Evolutionary conservation across 805 yeast species (phyloP).

Genomic region (Candida incommunis): DNA sequence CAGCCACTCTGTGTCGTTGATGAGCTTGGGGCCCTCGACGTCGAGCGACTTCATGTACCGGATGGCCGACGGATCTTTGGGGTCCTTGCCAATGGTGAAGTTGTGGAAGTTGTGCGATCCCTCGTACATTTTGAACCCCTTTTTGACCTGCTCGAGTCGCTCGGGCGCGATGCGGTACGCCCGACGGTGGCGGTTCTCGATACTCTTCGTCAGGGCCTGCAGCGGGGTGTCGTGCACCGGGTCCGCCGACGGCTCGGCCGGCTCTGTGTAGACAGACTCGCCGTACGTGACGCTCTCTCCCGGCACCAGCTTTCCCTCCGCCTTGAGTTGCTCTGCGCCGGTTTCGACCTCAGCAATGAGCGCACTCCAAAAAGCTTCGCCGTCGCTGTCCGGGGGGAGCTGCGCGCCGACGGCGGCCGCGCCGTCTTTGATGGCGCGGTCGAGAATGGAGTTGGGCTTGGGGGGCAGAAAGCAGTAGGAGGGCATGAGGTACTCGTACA

Average conservation of each 20-base stretch:
- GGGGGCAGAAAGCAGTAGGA: slow-evolving; percentile 86
- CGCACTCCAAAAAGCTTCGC: slow-evolving; percentile 56
- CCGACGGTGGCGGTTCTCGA: slow-evolving; percentile 58
- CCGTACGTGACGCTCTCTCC: slow-evolving; percentile 1
- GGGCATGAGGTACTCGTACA: slow-evolving; percentile 89
- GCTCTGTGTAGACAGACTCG: slow-evolving; percentile 9
- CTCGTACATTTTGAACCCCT: slow-evolving; percentile 55
- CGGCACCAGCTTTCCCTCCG: slow-evolving; percentile 16
- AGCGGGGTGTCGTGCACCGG: slow-evolving; percentile 1
- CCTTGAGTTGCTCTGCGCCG: slow-evolving; percentile 28
- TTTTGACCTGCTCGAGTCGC: slow-evolving; percentile 48
- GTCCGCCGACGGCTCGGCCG: slow-evolving; percentile 2
- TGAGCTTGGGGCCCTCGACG: slow-evolving; percentile 80
- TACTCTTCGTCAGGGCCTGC: slow-evolving; percentile 24
- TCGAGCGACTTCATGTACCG: slow-evolving; percentile 68
- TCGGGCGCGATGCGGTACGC: slow-evolving; percentile 49
- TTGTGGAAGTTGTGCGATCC: slow-evolving; percentile 92
- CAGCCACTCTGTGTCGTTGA: slow-evolving; percentile 91
- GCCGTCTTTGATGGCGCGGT: slow-evolving; percentile 41
- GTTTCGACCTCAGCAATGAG: slow-evolving; percentile 26
- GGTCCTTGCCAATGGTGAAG: slow-evolving; percentile 69
- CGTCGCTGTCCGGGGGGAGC: slow-evolving; percentile 51
- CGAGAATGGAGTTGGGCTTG: slow-evolving; percentile 58
- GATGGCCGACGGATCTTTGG: slow-evolving; percentile 71
- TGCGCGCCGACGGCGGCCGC: slow-evolving; percentile 42